Evolutionary conservation across 2,329 filamentous ascomycete species (phyloP), one percentile per base, ranked within the genome.

Genomic region (Alternaria postmessia): DNA sequence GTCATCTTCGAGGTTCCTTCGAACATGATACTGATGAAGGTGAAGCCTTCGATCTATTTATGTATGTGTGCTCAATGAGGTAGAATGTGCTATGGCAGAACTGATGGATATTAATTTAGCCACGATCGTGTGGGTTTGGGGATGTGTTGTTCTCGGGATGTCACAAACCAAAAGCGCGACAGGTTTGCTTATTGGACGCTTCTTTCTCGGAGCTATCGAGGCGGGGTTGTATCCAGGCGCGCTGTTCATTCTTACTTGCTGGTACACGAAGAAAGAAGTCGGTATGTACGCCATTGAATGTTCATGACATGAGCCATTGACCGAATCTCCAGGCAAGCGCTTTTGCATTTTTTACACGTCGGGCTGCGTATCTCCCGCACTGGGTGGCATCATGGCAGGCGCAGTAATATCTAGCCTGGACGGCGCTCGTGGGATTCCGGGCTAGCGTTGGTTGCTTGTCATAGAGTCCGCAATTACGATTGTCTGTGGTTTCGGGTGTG

Each of bases 281-380:
- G 32, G 32, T 36, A 36, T 7, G 32, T 36, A 36, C 5, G 32
- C 32, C 14, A 14, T 36, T 6, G 7, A 1, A 0, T 16, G 14
- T 5, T 36, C 12, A 12, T 36, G 12, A 36, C 12, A 16, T 14
- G 14, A 1, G 5, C 7, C 14, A 12, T 36, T 36, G 5, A 36
- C 32, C 14, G 16, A 36, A 12, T 36, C 20, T 3, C 36, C n/a
- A 60, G 57, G 57, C 42, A 60, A 60, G 30, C 53, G 57, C 14
- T 60, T 56, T 41, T 51, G 42, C 24, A 41, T 60, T 32, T 60
- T 57, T 26, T 57, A 49, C 30, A 57, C 57, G 7, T 55, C 57
- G 8, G 34, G 55, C 9, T 60, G 57, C 26, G 41, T 60, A 5
- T 52, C 57, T 20, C 53, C 39, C 24, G 58, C 54, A 7, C 32